Base-by-base conservation (phyloP, 2,329 filamentous ascomycete genomes). In the Paraconiothyrium sp. region DNA sequence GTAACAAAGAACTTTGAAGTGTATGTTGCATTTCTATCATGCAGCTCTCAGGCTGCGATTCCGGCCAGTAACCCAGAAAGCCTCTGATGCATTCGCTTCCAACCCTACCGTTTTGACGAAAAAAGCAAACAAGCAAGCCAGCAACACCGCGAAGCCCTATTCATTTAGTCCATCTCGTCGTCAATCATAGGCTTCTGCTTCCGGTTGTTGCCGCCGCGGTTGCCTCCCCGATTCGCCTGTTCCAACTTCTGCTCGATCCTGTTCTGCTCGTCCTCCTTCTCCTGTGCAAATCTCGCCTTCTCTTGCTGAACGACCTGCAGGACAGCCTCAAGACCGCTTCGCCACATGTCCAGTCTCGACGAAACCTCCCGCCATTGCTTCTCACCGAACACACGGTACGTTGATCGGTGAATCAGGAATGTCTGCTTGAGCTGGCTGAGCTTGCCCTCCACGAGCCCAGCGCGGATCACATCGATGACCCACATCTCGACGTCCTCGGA, bases 331-430 rank as follows among this genome's bases (percentile, higher is more conserved):
- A 98, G 84, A 71, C 92, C 94, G 71, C 88, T 86, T 79, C 91
- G 90, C 94, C 94, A 98, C 79, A 93, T 92, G 82, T 97, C 94
- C 73, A 99, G 84, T 65, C 94, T 88, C 66, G 91, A 92, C 63
- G 93, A 92, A 57, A 99, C 90, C 84, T 99, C 94, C 71, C 92
- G 89, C 93, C 96, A 99, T 84, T 99, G 95, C 86, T 96, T 96
- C 84, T 97, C 93, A 71, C 93, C 93, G 76, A 99, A 99, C 58
- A 97, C 94, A 65, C 95, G 90, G 86, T 98, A 97, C 63, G 93
- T 97, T 73, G 93, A 93, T 78, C 95, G 90, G 85, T 99, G 95
- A 65, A 99, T 93, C 57, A 97, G 86, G 86, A 99, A 98, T 66
- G 94, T 92, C 78, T 92, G 88, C 79, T 93, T 93, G 78, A 94